Evolutionary conservation across 139 green algal genomes (phyloP), one percentile per base, ranked within the genome.

Genomic region (Chlamydomonas incerta): DNA sequence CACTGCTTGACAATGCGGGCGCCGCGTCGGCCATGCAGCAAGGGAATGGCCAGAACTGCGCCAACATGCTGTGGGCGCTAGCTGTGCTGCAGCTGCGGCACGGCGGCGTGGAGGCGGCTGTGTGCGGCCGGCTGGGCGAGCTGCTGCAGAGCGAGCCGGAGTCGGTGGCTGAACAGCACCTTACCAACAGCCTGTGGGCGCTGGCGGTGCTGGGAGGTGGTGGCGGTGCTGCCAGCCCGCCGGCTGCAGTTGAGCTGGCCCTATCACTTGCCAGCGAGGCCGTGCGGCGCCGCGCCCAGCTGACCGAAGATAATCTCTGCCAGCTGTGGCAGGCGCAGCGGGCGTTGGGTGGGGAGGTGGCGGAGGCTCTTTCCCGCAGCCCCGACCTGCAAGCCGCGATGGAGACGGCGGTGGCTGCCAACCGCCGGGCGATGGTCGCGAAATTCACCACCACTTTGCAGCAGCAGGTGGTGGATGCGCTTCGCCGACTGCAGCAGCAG

Each of bases 31-130:
- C 4, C 10, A 21, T 1, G 24, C 6, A 4, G 50, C 3, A 46
- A n/a, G 66, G 14, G 4, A 26, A 29, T 29, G 31, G 5, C 15
- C 50, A 82, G 74, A n/a, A 62, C n/a, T 47, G 50, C 15, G 9
- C 52, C 52, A 82, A 70, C 74, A 50, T 18, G 29, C 52, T 82
- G 5, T 82, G 74, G 52, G 46, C 74, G 50, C 52, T 82, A 6
- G 74, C 74, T 2, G 26, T 70, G 15, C 74, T 82, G 74, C 15
- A n/a, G 4, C 8, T 47, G 46, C 11, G 35, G 52, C 47, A 71
- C 21, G 52, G 15, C 26, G 14, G n/a, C 14, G 6, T 72, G 66
- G 66, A 37, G n/a, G 66, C 6, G 13, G n/a, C n/a, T 5, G 1
- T 72, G 1, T 2, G 26, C 8, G 31, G 23, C 3, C 66, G 66